These are phyloP conservation scores for Penicillium glabrum DNA, from an alignment of 2,329 filamentous ascomycete genomes.

Conservation along the genomic window DNA sequence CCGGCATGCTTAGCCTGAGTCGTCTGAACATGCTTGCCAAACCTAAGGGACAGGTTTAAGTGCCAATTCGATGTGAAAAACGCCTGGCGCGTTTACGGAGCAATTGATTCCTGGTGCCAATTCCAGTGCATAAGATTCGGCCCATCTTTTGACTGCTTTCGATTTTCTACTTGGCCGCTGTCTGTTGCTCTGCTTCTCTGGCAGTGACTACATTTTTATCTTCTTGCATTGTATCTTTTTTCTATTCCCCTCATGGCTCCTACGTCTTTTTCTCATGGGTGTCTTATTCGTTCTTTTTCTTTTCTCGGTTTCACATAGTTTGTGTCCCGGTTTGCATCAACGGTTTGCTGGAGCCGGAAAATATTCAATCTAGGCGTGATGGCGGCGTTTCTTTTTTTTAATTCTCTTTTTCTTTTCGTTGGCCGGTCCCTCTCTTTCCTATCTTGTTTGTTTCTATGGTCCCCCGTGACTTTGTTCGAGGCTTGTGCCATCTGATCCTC, in stretches of 20 bases:
- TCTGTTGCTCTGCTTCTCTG: not conserved
- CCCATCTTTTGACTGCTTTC: not conserved
- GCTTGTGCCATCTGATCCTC: not conserved
- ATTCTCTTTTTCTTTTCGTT: not conserved
- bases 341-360: slow-evolving; percentile 4
- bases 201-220: not conserved
- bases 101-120: not conserved
- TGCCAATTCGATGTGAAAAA: not conserved
- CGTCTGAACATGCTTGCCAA: slow-evolving; percentile 50
- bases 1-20: slow-evolving; percentile 43
- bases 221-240: slow-evolving; percentile 18
- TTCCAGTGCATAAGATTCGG: not conserved
- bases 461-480: not conserved
- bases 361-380: slow-evolving; percentile 5
- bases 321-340: slow-evolving; percentile 5
- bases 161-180: not conserved
- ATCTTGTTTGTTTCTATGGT: not conserved
- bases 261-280: slow-evolving; percentile 2
- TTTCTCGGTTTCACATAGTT: not conserved
- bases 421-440: not conserved
- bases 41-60: slow-evolving; percentile 42
- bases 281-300: not conserved
- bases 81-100: slow-evolving; percentile 11
- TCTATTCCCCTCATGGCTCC: slow-evolving; percentile 1
- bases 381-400: not conserved